Base-by-base conservation (phyloP, 192 early-diverging fungal species). In the Backusella australiensis region DNA sequence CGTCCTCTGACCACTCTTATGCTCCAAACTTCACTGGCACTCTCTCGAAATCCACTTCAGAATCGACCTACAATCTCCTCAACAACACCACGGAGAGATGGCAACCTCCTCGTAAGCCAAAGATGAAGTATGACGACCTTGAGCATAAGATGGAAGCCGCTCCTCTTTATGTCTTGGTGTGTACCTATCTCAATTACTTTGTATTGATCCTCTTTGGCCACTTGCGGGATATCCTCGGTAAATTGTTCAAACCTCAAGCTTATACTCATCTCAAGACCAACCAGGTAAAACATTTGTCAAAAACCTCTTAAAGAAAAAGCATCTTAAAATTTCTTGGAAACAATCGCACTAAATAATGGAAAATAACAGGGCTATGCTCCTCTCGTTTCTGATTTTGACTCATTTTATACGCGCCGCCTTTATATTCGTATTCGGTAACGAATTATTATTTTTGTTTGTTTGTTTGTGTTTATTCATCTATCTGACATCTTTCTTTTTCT, bases 111-210 rank as follows among this genome's bases (percentile, higher is more conserved):
- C 70, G 70, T 44, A 71, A 71, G 32, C 70, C 70, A 19, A 71
- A 71, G 70, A 71, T 71, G 70, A 71, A 71, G 70, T 80, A 80
- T 23, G 79, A 80, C 32, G 79, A 83, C 71, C 56, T 78, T 8
- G 79, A 81, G 15, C 77, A 83, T 72, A 76, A 80, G 63, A 80
- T 83, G 39, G 93, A 96, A 69, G 87, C 86, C 14, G 92, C 95
- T 67, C 96, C 96, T 19, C 85, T 93, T 63, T 89, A 91, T 69
- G 91, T 92, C 67, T 90, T 98, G 71, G 89, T 98, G 67, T 94
- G 96, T 9, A 99, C 97, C 72, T 99, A 99, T 82, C 88, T 99
- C 46, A 93, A 91, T 71, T 99, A 94, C 87, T 90, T 97, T 75
- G 89, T 98, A 84, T 88, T 99, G 72, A 96, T 98, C 21, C 81